Evolutionary conservation across 345 rosid genomes (phyloP), one percentile per base, ranked within the genome.

Genomic region (Eucalyptus leucophloia): DNA sequence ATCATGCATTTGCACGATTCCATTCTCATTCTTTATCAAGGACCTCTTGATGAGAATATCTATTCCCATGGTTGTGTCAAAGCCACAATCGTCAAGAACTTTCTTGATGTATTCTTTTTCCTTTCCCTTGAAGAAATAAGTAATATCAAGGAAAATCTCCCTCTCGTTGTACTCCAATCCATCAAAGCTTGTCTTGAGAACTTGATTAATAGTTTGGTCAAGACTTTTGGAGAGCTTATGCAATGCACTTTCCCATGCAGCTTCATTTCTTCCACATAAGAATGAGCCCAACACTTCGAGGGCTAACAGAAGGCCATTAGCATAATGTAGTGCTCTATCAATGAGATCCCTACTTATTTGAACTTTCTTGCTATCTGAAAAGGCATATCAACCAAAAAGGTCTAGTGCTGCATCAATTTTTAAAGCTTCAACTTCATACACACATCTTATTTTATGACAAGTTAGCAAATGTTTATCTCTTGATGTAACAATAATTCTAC

Each of bases 321-420:
- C 24, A 16, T 17, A 69, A 32, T 32, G 42, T 4, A 69, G 3
- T 32, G 4, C 81, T 32, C 12, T 17, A 32, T 69, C 12, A 2
- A 32, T 17, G 81, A 69, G 12, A 32, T 69, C 42, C 23, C 12
- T 8, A 3, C 81, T 17, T 32, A 32, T 69, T 32, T 69, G 2
- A 17, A 17, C 81, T 9, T 3, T 69, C 42, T 17, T 4, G 3
- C 3, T 4, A 67, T 67, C 0, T 69, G 42, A 0, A 3, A 69
- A 69, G 2, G 77, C 77, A 65, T 65, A 2, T 0, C 0, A 21
- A n/a, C 5, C 0, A 8, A 65, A 65, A 65, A 65, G 77, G 21
- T 65, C 11, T 14, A 1, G 37, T 8, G 40, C 80, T 67, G 3
- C 42, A 32, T 16, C 7, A 3, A 4, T 1, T 32, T 3, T 1